Percentiles rank a stretch among this genome's conserved stretches.
Evolutionary conservation across 2,329 filamentous ascomycete species (phyloP).

Genomic region (Teratosphaeria epicoccoides): DNA sequence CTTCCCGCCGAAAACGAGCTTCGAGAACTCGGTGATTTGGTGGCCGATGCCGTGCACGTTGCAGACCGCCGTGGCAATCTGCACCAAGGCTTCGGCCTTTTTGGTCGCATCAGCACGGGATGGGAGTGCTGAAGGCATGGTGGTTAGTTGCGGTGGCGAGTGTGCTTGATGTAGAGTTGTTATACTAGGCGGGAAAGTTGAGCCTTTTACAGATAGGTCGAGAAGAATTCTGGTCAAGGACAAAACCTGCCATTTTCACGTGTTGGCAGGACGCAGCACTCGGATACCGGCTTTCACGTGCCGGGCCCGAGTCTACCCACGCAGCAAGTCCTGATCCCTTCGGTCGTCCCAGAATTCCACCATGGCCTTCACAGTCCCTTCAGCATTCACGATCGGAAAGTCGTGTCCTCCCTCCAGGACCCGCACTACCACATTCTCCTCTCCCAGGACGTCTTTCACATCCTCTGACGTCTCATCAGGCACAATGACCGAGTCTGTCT

Average conservation of each 20-base stretch:
- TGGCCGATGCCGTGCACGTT: not conserved
- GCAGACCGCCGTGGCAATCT: not conserved
- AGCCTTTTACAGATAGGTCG: not conserved
- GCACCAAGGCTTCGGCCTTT: not conserved
- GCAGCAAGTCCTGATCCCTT: not conserved
- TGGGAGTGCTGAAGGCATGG: not conserved
- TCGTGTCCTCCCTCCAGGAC: conserved; percentile 58
- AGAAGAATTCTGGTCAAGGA: not conserved
- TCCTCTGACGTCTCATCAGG: conserved; percentile 54
- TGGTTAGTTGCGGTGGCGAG: not conserved
- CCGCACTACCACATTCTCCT: conserved; percentile 46
- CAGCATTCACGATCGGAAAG: conserved; percentile 52
- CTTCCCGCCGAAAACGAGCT: not conserved
- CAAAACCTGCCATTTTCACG: not conserved
- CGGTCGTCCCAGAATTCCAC: conserved; percentile 31
- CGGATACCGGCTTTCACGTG: not conserved
- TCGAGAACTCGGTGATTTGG: not conserved
- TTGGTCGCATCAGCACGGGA: not conserved
- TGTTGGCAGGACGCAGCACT: not conserved
- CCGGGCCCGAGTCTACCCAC: not conserved
- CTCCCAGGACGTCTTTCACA: conserved; percentile 45
- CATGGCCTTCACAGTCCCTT: conserved; percentile 48
- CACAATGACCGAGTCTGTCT: conserved; percentile 56
- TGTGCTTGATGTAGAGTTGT: not conserved
- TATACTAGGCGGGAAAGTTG: not conserved